A percentile compares a stretch with the other conserved stretches of the same genome.
These are phyloP conservation scores for Herpomyces periplanetae DNA, from an alignment of 2,329 filamentous ascomycete species.

Conservation along the genomic window DNA sequence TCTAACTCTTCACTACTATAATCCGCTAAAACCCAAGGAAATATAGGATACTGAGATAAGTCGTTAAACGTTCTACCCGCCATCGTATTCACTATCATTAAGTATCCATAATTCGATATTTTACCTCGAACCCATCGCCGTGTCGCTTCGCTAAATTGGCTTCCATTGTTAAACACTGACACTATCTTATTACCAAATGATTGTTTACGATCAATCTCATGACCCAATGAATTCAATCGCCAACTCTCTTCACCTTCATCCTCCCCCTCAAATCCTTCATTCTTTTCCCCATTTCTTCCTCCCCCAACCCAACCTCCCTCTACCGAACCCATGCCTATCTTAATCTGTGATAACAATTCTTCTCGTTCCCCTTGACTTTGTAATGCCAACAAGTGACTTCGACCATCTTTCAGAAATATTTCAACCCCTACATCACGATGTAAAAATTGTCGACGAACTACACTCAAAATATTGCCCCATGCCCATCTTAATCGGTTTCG, in stretches of 20 bases:
- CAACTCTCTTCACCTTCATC: slow-evolving; percentile 55
- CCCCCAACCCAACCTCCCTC: slow-evolving; percentile 20
- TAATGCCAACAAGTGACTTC: slow-evolving; percentile 66
- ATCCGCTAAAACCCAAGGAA: slow-evolving; percentile 82
- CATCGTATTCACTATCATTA: slow-evolving; percentile 95
- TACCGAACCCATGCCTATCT: slow-evolving; percentile 39
- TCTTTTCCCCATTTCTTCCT: slow-evolving; percentile 43
- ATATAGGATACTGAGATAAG: slow-evolving; percentile 84
- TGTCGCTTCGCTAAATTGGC: too few relatives aligned
- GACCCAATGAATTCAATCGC: slow-evolving; percentile 51
- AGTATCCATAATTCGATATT: slow-evolving; percentile 89
- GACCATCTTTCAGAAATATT: slow-evolving; percentile 80
- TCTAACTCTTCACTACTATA: slow-evolving; percentile 82
- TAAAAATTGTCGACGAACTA: slow-evolving; percentile 74
- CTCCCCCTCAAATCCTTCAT: slow-evolving; percentile 19
- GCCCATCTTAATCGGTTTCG: slow-evolving; percentile 26
- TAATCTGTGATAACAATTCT: slow-evolving; percentile 35
- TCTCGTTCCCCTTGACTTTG: slow-evolving; percentile 33
- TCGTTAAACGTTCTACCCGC: slow-evolving; percentile 92
- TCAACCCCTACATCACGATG: slow-evolving; percentile 91
- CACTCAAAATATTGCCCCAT: slow-evolving; percentile 72
- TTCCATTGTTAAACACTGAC: slow-evolving; percentile 63
- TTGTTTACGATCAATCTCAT: slow-evolving; percentile 19
- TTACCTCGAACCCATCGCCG: slow-evolving; percentile 70
- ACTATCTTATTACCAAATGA: slow-evolving; percentile 56